Evolutionary conservation across 2,329 filamentous ascomycete genomes (phyloP).

Genomic region (Byssothecium circinans): DNA sequence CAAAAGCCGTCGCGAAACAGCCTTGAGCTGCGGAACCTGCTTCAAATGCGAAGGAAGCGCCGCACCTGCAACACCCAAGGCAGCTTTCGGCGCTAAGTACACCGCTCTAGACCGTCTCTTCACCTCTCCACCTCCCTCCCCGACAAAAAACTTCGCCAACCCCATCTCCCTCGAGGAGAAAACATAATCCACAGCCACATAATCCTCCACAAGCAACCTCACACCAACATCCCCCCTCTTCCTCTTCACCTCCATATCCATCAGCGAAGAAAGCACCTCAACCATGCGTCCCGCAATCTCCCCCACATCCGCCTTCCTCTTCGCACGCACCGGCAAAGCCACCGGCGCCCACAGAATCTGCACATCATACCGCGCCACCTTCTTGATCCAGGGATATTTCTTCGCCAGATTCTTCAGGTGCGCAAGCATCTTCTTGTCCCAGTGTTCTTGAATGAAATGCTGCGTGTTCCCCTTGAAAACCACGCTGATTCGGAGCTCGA

Average conservation of each 20-base stretch:
- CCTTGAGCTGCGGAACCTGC: not conserved
- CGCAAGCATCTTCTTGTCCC: slow-evolving; percentile 26
- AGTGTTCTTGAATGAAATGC: slow-evolving; percentile 30
- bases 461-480: slow-evolving; percentile 30
- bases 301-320: slow-evolving; percentile 18
- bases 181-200: slow-evolving; percentile 14
- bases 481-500: slow-evolving; percentile 24
- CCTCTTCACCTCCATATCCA: slow-evolving; percentile 14
- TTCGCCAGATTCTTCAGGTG: slow-evolving; percentile 29
- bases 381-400: slow-evolving; percentile 26
- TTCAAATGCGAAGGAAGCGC: not conserved
- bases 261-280: slow-evolving; percentile 14
- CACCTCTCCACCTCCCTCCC: not conserved
- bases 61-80: not conserved
- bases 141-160: not conserved
- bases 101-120: not conserved
- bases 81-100: not conserved
- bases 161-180: not conserved
- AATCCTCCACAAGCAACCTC: slow-evolving; percentile 14
- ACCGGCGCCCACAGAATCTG: slow-evolving; percentile 27
- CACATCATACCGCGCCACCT: slow-evolving; percentile 26
- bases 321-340: slow-evolving; percentile 13
- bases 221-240: slow-evolving; percentile 19
- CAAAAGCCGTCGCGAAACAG: not conserved
- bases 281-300: slow-evolving; percentile 23